A percentile compares a stretch with the other conserved stretches of the same genome.
phyloP scores from a whole-genome alignment of 805 yeast genomes.

The Ogataea ramenticola region DNA sequence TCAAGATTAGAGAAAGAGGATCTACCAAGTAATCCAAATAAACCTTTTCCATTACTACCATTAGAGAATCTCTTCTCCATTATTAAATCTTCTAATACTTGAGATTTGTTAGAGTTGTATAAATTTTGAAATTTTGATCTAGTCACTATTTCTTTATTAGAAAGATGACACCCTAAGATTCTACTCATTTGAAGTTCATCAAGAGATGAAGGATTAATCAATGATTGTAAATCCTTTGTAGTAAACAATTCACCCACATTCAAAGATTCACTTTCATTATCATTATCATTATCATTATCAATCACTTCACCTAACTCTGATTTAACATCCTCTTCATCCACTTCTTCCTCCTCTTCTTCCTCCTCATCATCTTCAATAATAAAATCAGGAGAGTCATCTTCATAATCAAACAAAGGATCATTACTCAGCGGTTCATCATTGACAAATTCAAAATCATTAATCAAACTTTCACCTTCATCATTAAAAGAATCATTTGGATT shows the following conservation, averaged over 20 bases:
- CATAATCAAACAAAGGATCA: background rate
- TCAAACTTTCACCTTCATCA: constrained; percentile 22
- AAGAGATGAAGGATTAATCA: constrained; percentile 2
- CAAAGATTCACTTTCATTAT: background rate
- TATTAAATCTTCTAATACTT: constrained; percentile 4
- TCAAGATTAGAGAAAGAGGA: too few relatives aligned
- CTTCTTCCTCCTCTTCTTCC: constrained; percentile 3
- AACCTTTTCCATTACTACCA: too few relatives aligned
- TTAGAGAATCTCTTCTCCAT: constrained; percentile 4
- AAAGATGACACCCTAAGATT: constrained; percentile 8
- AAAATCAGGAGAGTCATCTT: background rate
- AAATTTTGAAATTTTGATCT: background rate
- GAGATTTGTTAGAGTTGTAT: background rate
- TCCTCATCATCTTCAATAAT: background rate
- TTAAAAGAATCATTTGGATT: constrained; percentile 22
- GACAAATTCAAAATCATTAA: constrained; percentile 1
- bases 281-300: background rate
- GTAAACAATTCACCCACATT: constrained; percentile 1
- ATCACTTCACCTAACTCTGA: constrained; percentile 2
- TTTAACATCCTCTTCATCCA: constrained; percentile 3
- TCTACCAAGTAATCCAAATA: too few relatives aligned
- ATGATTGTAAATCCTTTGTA: constrained; percentile 5
- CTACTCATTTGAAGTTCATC: constrained; percentile 2
- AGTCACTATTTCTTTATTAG: background rate
- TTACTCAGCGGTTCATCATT: background rate